Base-by-base conservation (phyloP, 805 yeast species). In the Wickerhamiella hasegawae region DNA sequence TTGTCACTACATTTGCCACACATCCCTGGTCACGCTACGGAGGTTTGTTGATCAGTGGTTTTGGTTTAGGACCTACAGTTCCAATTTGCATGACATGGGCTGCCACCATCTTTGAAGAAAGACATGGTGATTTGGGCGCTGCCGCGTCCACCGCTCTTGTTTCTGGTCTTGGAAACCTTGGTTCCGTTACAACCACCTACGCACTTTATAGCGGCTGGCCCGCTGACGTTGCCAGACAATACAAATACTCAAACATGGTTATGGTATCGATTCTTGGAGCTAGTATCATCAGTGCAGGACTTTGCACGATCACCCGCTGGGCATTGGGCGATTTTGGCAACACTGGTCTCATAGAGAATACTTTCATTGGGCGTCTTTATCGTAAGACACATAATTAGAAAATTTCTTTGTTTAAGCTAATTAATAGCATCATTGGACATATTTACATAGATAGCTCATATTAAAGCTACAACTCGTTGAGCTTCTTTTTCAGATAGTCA, bases 201-300 rank as follows among this genome's bases (percentile, higher is more conserved):
- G 93, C 94, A 0, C 63, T 82, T 28, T 82, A 82, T 58, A 56
- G 69, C 23, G 94, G 94, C 3, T 82, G 94, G 94, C 85, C 90
- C 1, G 77, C 66, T 1, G 94, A 82, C 53, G 64, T 52, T 6
- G 63, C 63, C 4, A 59, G 82, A 43, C 60, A 71, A 30, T 82
- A 61, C 57, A 60, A 69, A 43, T 60, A 81, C 53, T 73, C 84
- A 32, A 82, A 82, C 54, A 80, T 81, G 94, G 81, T 81, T 61
- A 63, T 82, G 57, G 80, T 82, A 17, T 62, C 75, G 17, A 77
- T 82, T 63, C 61, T 76, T 42, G 94, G 93, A 4, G 64, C 70
- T 30, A 73, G 84, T 47, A 78, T 82, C 28, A 42, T 81, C 14
- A 54, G 73, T 4, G 63, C 71, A 15, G 51, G 51, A 10, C 44